Percentiles rank a stretch among this genome's conserved stretches.
Conservation (phyloP, 495 filamentous ascomycete genomes). For the Xylaria curta region DNA sequence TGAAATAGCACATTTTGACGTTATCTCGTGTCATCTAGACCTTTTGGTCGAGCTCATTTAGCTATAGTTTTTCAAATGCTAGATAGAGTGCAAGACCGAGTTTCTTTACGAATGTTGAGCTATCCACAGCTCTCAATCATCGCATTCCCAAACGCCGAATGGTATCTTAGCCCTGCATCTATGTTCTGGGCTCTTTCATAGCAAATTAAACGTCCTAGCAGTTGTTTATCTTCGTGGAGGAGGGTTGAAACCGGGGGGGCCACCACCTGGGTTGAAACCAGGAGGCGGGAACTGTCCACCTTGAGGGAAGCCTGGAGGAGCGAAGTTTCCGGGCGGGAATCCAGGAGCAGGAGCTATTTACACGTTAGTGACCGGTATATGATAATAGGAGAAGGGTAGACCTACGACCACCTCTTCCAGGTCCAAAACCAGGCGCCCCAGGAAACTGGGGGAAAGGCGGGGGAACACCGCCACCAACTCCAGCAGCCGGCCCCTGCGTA, state of each 20-base stretch:
- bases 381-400: slow-evolving; percentile 29
- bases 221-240: slow-evolving; percentile 66
- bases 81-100: slow-evolving; percentile 18
- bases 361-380: slow-evolving; percentile 24
- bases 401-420: slow-evolving; percentile 78
- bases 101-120: slow-evolving; percentile 22
- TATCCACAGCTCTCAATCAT: slow-evolving; percentile 20
- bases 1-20: neutral
- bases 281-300: slow-evolving; percentile 72
- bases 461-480: slow-evolving; percentile 81
- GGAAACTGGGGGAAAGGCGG: slow-evolving; percentile 71
- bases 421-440: slow-evolving; percentile 67
- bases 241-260: slow-evolving; percentile 70
- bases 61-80: slow-evolving; percentile 14
- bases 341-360: slow-evolving; percentile 66
- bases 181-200: slow-evolving; percentile 29
- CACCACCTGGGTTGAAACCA: slow-evolving; percentile 66
- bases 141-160: slow-evolving; percentile 44
- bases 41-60: neutral
- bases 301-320: slow-evolving; percentile 55
- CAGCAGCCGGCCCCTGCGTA: slow-evolving; percentile 78
- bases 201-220: slow-evolving; percentile 26
- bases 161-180: slow-evolving; percentile 35
- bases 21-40: slow-evolving; percentile 7
- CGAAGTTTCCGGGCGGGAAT: slow-evolving; percentile 62